Percentiles rank a stretch among this genome's conserved stretches.
Evolutionary conservation across 208 protist species (phyloP).

Genomic region (Trypanosoma rangeli): DNA sequence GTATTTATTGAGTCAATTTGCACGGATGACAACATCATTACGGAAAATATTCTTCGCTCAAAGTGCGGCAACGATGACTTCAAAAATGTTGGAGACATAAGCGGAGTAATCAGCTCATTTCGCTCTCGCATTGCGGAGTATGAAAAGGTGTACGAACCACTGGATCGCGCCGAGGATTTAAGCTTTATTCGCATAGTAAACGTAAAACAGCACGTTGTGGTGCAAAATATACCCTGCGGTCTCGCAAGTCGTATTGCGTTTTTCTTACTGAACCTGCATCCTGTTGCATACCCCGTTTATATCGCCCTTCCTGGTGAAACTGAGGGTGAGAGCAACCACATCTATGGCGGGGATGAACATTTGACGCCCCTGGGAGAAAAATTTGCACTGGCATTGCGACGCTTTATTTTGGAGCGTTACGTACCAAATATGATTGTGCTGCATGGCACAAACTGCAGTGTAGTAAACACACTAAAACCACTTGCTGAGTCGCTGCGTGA

Average conservation of each 20-base stretch:
- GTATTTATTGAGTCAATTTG: conserved; percentile 94
- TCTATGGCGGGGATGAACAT: conserved; percentile 78
- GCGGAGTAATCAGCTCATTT: conserved; percentile 78
- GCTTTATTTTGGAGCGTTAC: conserved; percentile 83
- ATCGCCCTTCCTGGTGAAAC: conserved; percentile 85
- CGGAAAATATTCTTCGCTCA: conserved; percentile 85
- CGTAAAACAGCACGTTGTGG: conserved; percentile 84
- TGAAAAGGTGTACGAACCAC: conserved; percentile 89
- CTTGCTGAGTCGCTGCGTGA: conserved; percentile 36
- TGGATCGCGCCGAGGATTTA: conserved; percentile 55
- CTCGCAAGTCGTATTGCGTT: conserved; percentile 83
- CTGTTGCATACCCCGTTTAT: conserved; percentile 84
- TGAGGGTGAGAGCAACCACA: conserved; percentile 48
- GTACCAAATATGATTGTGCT: conserved; percentile 85
- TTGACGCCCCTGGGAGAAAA: conserved; percentile 64
- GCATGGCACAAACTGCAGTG: conserved; percentile 77
- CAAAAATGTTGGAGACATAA: conserved; percentile 77
- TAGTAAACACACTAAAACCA: conserved; percentile 67
- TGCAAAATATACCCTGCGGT: conserved; percentile 70
- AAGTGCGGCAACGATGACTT: conserved; percentile 93
- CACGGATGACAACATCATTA: conserved; percentile 87
- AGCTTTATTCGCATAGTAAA: conserved; percentile 90
- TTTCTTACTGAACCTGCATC: conserved; percentile 89
- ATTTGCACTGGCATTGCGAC: conserved; percentile 62
- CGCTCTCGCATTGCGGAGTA: conserved; percentile 80